A percentile compares a stretch with the other conserved stretches of the same genome.
phyloP scores from a whole-genome alignment of 2,329 filamentous ascomycete species.

The Claviceps africana region DNA sequence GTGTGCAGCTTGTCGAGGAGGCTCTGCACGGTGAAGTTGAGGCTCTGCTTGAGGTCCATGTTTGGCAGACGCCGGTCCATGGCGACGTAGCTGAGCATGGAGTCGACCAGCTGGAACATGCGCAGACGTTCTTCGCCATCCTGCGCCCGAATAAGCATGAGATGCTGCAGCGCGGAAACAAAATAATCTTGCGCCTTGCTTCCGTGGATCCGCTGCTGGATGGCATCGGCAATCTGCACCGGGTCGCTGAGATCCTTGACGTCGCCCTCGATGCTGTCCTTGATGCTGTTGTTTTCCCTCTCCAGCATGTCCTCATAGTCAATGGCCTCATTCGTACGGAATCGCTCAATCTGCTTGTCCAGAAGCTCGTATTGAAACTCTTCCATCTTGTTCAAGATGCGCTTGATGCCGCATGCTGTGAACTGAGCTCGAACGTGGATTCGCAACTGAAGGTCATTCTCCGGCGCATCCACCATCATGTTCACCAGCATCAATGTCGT shows the following conservation, averaged over 20 bases:
- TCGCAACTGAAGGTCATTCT: conserved; percentile 76
- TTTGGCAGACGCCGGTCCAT: conserved; percentile 94
- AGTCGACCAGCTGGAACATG: conserved; percentile 95
- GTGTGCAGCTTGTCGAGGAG: conserved; percentile 92
- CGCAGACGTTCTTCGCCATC: conserved; percentile 82
- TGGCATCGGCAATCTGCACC: conserved; percentile 84
- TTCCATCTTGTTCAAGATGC: conserved; percentile 92
- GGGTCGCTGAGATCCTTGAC: conserved; percentile 88
- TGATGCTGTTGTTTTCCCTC: conserved; percentile 76
- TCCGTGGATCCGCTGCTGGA: conserved; percentile 69
- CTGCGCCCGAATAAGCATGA: conserved; percentile 82
- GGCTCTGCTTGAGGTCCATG: conserved; percentile 93
- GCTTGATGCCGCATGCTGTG: conserved; percentile 86
- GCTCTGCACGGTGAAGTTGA: conserved; percentile 94
- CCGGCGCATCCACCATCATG: conserved; percentile 85
- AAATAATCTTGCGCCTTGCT: conserved; percentile 91
- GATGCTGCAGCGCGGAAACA: conserved; percentile 83
- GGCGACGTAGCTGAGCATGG: conserved; percentile 97
- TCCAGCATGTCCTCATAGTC: conserved; percentile 97
- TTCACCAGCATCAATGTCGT: conserved; percentile 91
- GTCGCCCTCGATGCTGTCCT: conserved; percentile 74
- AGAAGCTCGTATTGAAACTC: conserved; percentile 96
- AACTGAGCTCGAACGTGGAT: conserved; percentile 95
- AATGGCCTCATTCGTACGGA: conserved; percentile 85
- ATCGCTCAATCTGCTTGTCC: conserved; percentile 93